Evolutionary conservation across 2,329 filamentous ascomycete species (phyloP).

Genomic region (Pseudogymnoascus sp.): DNA sequence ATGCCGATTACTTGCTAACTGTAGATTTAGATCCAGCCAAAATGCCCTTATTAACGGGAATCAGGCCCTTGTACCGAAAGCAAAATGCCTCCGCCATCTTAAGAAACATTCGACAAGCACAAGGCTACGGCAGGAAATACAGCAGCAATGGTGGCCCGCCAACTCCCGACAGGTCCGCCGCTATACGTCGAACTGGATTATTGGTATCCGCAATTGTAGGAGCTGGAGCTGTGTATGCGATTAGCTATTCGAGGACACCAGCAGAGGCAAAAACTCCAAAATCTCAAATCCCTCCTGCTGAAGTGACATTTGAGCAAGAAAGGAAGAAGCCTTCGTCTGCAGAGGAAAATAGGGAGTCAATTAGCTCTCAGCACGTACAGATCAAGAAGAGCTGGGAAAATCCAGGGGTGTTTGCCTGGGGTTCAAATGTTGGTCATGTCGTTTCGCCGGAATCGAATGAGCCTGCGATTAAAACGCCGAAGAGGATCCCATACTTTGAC

Average conservation of each 20-base stretch:
- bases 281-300: conserved; percentile 31
- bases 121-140: background rate
- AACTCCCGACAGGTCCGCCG: background rate
- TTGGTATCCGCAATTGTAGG: conserved; percentile 21
- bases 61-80: background rate
- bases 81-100: background rate
- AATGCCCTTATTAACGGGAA: conserved; percentile 5
- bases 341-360: conserved; percentile 66
- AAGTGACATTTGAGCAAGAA: conserved; percentile 61
- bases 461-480: conserved; percentile 67
- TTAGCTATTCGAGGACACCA: conserved; percentile 20
- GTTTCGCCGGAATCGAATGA: conserved; percentile 78
- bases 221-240: conserved; percentile 22
- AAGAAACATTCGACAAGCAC: conserved; percentile 7
- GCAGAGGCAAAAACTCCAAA: conserved; percentile 25
- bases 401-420: conserved; percentile 91
- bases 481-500: conserved; percentile 74
- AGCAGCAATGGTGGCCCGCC: background rate
- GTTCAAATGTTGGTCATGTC: conserved; percentile 77
- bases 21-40: background rate
- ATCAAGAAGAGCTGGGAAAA: conserved; percentile 74
- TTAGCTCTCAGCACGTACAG: conserved; percentile 81
- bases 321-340: conserved; percentile 50
- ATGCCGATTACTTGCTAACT: background rate
- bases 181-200: conserved; percentile 16